Evolutionary conservation across 805 yeast genomes (phyloP).

Genomic region (Pichia nakasei): DNA sequence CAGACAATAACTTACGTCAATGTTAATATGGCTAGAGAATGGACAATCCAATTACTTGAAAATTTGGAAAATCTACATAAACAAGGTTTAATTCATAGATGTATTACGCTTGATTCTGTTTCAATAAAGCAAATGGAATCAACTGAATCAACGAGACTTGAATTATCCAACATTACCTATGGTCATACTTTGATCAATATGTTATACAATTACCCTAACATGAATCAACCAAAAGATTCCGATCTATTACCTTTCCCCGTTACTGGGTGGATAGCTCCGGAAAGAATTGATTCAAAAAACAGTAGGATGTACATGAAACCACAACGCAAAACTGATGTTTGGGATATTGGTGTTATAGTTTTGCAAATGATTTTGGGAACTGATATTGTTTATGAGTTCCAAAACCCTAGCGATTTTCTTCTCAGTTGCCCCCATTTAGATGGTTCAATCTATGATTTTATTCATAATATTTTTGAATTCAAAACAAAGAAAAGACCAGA

Average conservation of each 20-base stretch:
- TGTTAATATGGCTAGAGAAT: conserved; percentile 70
- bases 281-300: conserved; percentile 30
- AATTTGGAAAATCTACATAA: conserved; percentile 80
- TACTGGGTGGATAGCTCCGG: conserved; percentile 75
- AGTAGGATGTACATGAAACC: conserved; percentile 33
- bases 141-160: conserved; percentile 48
- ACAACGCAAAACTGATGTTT: conserved; percentile 79
- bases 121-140: conserved; percentile 41
- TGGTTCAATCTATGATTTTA: conserved; percentile 54
- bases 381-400: conserved; percentile 43
- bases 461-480: conserved; percentile 54
- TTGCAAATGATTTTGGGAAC: conserved; percentile 56
- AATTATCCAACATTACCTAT: conserved; percentile 51
- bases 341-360: conserved; percentile 83
- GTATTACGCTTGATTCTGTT: conserved; percentile 53
- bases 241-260: conserved; percentile 21
- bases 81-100: conserved; percentile 70
- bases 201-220: conserved; percentile 26
- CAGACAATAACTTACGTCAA: conserved; percentile 59
- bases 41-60: conserved; percentile 83
- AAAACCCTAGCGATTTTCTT: conserved; percentile 59
- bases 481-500: conserved; percentile 67
- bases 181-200: conserved; percentile 40
- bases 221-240: conserved; percentile 14
- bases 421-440: conserved; percentile 30